A percentile compares a stretch with the other conserved stretches of the same genome.
Evolutionary conservation across 1,284 basidiomycete genomes (phyloP).

Genomic region (Leccinum fallax): DNA sequence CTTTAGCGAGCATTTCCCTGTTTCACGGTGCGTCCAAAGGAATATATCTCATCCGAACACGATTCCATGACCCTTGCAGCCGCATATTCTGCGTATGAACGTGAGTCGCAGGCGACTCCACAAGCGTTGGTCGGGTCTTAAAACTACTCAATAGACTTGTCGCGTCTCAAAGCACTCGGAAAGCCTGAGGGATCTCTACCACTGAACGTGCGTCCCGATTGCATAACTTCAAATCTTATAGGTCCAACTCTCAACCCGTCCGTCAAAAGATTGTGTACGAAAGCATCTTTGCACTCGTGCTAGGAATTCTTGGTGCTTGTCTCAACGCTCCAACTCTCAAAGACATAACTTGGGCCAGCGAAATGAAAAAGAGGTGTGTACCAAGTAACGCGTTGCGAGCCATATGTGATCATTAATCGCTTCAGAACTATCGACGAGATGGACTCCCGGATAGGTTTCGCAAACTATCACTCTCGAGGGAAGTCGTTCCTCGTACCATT

Average conservation of each 20-base stretch:
- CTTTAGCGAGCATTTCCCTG: conserved; percentile 47
- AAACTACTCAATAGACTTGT: conserved; percentile 54
- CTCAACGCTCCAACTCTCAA: conserved; percentile 69
- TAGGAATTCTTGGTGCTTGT: conserved; percentile 73
- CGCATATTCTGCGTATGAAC: conserved; percentile 63
- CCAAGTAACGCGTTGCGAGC: background rate
- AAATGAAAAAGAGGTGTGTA: conserved; percentile 78
- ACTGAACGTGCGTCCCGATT: conserved; percentile 49
- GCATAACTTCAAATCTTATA: background rate
- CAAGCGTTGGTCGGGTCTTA: background rate
- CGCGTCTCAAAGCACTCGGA: conserved; percentile 72
- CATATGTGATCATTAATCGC: background rate
- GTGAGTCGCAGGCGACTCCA: conserved; percentile 42
- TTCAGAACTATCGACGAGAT: conserved; percentile 76
- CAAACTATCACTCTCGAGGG: conserved; percentile 69
- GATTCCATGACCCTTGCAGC: conserved; percentile 42
- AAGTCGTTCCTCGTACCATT: conserved; percentile 34
- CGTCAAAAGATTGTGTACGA: conserved; percentile 66
- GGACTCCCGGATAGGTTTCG: conserved; percentile 74
- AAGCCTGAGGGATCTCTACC: conserved; percentile 67
- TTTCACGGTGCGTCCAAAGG: conserved; percentile 49
- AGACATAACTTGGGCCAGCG: conserved; percentile 87
- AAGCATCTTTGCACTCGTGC: conserved; percentile 60
- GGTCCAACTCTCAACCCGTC: background rate
- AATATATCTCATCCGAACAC: background rate